Conservation (phyloP, 164 flowering plant species). For the Hamamelis virginiana region DNA sequence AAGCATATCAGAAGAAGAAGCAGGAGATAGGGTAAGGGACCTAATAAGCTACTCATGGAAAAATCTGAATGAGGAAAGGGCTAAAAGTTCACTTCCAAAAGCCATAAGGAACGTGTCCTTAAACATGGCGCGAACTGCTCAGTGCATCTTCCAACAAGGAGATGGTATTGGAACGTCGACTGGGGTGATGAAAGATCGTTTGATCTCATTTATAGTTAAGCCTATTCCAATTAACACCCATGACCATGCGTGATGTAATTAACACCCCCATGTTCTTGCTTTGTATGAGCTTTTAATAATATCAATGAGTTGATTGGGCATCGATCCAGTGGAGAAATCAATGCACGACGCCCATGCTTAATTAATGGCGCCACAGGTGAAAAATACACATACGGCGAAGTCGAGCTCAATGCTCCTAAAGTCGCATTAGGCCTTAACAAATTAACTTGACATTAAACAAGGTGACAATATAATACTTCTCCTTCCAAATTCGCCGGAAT, state of each 20-base stretch:
- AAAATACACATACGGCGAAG: conserved; percentile 24
- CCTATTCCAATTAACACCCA: too few species aligned
- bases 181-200: conserved; percentile 17
- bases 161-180: conserved; percentile 24
- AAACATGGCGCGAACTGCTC: too few species aligned
- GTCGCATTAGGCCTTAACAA: conserved; percentile 30
- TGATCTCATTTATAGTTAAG: conserved; percentile 6
- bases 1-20: conserved; percentile 14
- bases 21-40: conserved; percentile 8
- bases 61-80: conserved; percentile 16
- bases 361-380: conserved; percentile 28
- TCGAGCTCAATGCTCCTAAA: conserved; percentile 21
- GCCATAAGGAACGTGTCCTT: neutral
- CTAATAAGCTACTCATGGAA: conserved; percentile 18
- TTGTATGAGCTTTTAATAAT: too few species aligned
- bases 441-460: conserved; percentile 25
- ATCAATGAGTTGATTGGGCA: too few species aligned
- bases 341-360: conserved; percentile 28
- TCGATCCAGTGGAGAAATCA: too few species aligned
- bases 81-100: conserved; percentile 6
- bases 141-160: conserved; percentile 22
- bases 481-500: conserved; percentile 31
- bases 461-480: conserved; percentile 31
- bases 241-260: too few species aligned
- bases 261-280: too few species aligned